phyloP scores from a whole-genome alignment of 2,329 filamentous ascomycete species.

The Rutstroemia sp. region DNA sequence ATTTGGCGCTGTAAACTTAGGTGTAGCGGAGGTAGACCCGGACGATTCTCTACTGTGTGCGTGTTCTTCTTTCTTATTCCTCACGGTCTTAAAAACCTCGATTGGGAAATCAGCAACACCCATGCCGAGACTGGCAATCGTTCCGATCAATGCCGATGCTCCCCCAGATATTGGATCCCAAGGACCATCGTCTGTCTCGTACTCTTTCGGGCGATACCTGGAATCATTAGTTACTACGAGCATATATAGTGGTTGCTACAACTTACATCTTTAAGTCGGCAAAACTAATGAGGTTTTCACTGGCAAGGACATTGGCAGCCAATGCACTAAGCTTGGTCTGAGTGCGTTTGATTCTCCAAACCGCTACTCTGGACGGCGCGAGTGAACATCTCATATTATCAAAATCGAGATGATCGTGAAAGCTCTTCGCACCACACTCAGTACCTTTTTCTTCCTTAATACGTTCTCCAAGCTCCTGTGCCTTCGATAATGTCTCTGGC shows the following conservation, averaged over 20 bases:
- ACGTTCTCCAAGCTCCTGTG: constrained; percentile 42
- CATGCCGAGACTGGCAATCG: constrained; percentile 74
- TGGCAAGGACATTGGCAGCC: constrained; percentile 62
- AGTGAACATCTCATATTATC: constrained; percentile 63
- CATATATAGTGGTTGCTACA: neutral
- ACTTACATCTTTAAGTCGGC: constrained; percentile 65
- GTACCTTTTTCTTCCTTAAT: constrained; percentile 61
- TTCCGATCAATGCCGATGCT: constrained; percentile 71
- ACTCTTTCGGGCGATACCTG: constrained; percentile 53
- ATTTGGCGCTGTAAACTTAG: constrained; percentile 11
- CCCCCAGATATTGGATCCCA: constrained; percentile 73
- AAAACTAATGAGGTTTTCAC: constrained; percentile 57
- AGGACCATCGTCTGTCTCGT: constrained; percentile 71
- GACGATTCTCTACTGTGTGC: constrained; percentile 9
- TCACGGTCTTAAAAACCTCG: constrained; percentile 42
- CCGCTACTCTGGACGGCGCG: constrained; percentile 59
- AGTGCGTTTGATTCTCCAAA: constrained; percentile 67
- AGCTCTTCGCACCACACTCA: constrained; percentile 56
- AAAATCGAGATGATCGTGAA: constrained; percentile 62
- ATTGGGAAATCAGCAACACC: constrained; percentile 68
- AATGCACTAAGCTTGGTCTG: constrained; percentile 62
- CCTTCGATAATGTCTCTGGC: constrained; percentile 50
- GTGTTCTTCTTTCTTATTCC: constrained; percentile 16
- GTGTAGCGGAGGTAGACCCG: constrained; percentile 10
- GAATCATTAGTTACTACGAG: constrained; percentile 1